Evolutionary conservation across 2,329 filamentous ascomycete genomes (phyloP).

Genomic region (Septoria linicola): DNA sequence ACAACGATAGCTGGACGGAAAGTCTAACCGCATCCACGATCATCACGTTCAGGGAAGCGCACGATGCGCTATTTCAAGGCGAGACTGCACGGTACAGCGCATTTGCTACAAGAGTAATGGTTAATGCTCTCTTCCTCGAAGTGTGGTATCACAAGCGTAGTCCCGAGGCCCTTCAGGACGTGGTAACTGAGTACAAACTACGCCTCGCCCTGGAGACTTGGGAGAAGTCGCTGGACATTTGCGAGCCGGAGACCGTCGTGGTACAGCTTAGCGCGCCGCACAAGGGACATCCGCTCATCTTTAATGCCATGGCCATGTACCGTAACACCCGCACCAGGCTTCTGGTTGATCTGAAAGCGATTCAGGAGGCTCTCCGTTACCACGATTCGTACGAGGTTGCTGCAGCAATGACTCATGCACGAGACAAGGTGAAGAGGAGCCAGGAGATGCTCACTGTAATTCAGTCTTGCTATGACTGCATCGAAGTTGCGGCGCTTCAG

Average conservation of each 20-base stretch:
- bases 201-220: slow-evolving; percentile 95
- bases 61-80: slow-evolving; percentile 93
- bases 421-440: slow-evolving; percentile 90
- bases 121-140: slow-evolving; percentile 96
- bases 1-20: slow-evolving; percentile 83
- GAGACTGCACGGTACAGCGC: slow-evolving; percentile 89
- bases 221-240: slow-evolving; percentile 92
- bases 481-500: slow-evolving; percentile 90
- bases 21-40: slow-evolving; percentile 68
- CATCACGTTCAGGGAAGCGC: slow-evolving; percentile 88
- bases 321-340: slow-evolving; percentile 89
- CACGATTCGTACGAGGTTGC: slow-evolving; percentile 97
- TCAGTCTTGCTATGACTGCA: slow-evolving; percentile 94
- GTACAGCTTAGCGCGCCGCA: slow-evolving; percentile 91
- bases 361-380: slow-evolving; percentile 94
- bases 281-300: slow-evolving; percentile 92
- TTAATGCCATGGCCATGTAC: slow-evolving; percentile 97
- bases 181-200: slow-evolving; percentile 97
- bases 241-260: slow-evolving; percentile 83
- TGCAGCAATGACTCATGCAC: slow-evolving; percentile 90
- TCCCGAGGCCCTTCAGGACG: slow-evolving; percentile 94
- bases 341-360: slow-evolving; percentile 90
- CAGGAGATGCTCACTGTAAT: slow-evolving; percentile 99
- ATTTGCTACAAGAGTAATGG: slow-evolving; percentile 96
- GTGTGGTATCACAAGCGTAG: slow-evolving; percentile 99